phyloP scores from a whole-genome alignment of 805 yeast genomes.

The Metschnikowia cerradonensis region DNA sequence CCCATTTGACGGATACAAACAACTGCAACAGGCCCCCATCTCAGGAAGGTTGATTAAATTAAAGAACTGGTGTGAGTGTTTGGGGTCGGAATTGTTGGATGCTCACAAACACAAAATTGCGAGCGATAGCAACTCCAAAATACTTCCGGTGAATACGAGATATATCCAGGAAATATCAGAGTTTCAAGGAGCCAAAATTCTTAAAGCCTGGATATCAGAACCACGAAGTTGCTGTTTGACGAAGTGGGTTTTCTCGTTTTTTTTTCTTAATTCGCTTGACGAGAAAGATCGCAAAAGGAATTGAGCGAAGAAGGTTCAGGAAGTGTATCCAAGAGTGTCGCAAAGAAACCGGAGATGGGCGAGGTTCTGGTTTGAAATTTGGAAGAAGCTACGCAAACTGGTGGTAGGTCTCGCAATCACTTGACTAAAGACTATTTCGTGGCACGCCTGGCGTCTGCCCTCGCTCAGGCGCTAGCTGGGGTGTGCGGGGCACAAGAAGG shows the following conservation, averaged over 20 bases:
- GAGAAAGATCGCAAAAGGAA: neutral
- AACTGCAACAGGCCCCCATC: slow-evolving; percentile 44
- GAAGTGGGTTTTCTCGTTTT: slow-evolving; percentile 2
- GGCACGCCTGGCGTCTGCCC: slow-evolving; percentile 1
- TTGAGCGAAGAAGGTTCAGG: neutral
- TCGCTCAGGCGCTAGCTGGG: slow-evolving; percentile 1
- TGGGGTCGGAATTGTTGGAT: neutral
- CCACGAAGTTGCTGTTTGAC: slow-evolving; percentile 2
- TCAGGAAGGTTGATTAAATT: neutral
- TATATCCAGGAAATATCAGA: neutral
- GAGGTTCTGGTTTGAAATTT: neutral
- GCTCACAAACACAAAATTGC: slow-evolving; percentile 3
- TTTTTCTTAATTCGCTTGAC: neutral
- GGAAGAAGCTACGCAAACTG: neutral
- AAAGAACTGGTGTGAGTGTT: neutral
- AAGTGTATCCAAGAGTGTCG: neutral
- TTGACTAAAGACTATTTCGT: neutral
- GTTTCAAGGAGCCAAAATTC: neutral
- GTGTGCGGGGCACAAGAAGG: slow-evolving; percentile 2
- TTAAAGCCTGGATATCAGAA: neutral
- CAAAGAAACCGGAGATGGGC: neutral
- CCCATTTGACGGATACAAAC: slow-evolving; percentile 39
- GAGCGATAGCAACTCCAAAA: neutral
- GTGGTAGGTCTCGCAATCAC: neutral
- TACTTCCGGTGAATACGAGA: neutral